These are phyloP conservation scores for Globisporangium barbulae DNA, from an alignment of 352 stramenopile genomes.

Conservation along the genomic window DNA sequence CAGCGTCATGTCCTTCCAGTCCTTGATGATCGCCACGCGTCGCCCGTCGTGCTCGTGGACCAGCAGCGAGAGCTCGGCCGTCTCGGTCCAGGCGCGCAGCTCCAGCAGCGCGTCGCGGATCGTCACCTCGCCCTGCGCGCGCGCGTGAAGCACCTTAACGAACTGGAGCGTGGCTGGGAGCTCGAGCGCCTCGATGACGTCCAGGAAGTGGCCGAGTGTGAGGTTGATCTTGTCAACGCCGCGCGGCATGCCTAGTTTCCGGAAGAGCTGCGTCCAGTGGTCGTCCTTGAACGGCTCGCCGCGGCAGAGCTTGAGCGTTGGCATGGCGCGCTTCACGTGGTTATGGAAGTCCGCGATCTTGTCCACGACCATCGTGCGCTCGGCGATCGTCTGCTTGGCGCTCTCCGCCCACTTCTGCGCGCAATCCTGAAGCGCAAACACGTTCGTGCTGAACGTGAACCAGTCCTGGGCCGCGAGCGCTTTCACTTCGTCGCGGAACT, in stretches of 20 bases:
- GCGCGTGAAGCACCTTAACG: constrained; percentile 90
- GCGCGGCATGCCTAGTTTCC: constrained; percentile 88
- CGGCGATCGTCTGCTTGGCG: constrained; percentile 61
- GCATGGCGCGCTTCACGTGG: constrained; percentile 87
- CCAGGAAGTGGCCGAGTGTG: constrained; percentile 91
- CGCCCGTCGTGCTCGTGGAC: constrained; percentile 81
- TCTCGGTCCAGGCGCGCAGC: constrained; percentile 91
- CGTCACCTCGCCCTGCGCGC: constrained; percentile 91
- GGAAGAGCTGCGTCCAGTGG: constrained; percentile 93
- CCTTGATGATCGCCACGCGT: constrained; percentile 90
- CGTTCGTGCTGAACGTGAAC: constrained; percentile 92
- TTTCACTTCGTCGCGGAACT: constrained; percentile 82
- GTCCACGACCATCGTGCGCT: constrained; percentile 65
- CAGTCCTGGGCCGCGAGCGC: constrained; percentile 84
- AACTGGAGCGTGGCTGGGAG: constrained; percentile 87
- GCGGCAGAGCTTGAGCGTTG: constrained; percentile 91
- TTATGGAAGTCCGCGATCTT: constrained; percentile 79
- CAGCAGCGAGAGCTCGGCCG: constrained; percentile 86
- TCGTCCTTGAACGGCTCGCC: constrained; percentile 96
- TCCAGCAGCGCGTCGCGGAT: constrained; percentile 95
- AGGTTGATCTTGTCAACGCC: constrained; percentile 87
- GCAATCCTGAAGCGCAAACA: constrained; percentile 93
- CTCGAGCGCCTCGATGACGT: constrained; percentile 71
- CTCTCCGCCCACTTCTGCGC: constrained; percentile 87
- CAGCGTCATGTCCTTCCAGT: constrained; percentile 95